These are phyloP conservation scores for Massarina eburnea DNA, from an alignment of 2,329 filamentous ascomycete species.

Conservation along the genomic window DNA sequence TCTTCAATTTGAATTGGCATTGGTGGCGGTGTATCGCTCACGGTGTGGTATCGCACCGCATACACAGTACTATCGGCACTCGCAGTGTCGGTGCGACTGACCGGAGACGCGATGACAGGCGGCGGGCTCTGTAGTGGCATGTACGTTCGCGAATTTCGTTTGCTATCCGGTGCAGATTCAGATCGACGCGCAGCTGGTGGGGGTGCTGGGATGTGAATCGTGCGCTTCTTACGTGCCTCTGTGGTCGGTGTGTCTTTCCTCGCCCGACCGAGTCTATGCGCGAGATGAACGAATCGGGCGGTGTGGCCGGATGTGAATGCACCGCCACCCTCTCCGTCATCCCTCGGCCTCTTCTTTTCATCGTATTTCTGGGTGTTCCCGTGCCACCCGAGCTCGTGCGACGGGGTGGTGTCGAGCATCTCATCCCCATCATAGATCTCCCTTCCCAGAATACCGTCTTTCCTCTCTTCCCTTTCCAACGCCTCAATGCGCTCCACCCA, in stretches of 20 bases:
- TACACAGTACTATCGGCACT: conserved; percentile 67
- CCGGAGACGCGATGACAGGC: conserved; percentile 53
- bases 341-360: conserved; percentile 34
- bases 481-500: conserved; percentile 96
- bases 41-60: conserved; percentile 62
- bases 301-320: conserved; percentile 28
- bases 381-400: conserved; percentile 57
- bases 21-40: conserved; percentile 45
- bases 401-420: conserved; percentile 72
- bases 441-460: conserved; percentile 85
- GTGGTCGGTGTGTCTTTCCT: conserved; percentile 29
- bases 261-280: conserved; percentile 30
- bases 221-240: conserved; percentile 34
- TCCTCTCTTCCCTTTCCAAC: conserved; percentile 87
- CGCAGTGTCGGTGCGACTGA: conserved; percentile 62
- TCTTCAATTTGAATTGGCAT: conserved; percentile 17
- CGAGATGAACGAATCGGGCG: conserved; percentile 28
- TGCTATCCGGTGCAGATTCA: conserved; percentile 22
- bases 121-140: conserved; percentile 44
- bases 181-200: conserved; percentile 31
- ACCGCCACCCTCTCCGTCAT: conserved; percentile 23
- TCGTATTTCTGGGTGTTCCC: conserved; percentile 36
- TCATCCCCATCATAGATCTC: conserved; percentile 95
- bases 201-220: conserved; percentile 37
- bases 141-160: conserved; percentile 31